Conservation (phyloP, 495 filamentous ascomycete genomes). For the Talaromyces adpressus region DNA sequence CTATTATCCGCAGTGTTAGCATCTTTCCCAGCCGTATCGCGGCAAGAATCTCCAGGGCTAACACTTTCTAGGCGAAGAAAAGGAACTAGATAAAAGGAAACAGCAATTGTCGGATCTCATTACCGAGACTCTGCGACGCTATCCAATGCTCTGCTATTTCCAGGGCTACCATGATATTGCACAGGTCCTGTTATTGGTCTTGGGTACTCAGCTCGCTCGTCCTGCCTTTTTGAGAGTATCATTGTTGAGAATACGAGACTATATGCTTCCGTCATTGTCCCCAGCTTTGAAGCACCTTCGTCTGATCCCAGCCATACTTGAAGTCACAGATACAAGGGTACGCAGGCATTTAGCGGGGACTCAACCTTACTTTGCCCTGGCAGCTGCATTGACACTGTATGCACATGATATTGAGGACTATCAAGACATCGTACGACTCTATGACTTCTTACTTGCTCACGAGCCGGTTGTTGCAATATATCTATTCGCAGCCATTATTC, state of each 20-base stretch:
- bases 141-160: conserved; percentile 91
- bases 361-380: conserved; percentile 85
- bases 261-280: conserved; percentile 88
- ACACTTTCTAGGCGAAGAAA: conserved; percentile 35
- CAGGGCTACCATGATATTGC: conserved; percentile 99
- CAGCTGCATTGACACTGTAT: conserved; percentile 88
- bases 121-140: conserved; percentile 61
- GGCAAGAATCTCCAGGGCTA: neutral
- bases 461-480: conserved; percentile 85
- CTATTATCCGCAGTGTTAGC: conserved; percentile 80
- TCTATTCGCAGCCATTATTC: conserved; percentile 81
- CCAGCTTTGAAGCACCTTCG: conserved; percentile 76
- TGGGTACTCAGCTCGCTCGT: conserved; percentile 50
- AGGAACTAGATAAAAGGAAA: conserved; percentile 59
- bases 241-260: conserved; percentile 85
- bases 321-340: conserved; percentile 58
- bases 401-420: conserved; percentile 92
- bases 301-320: conserved; percentile 75
- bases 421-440: conserved; percentile 76
- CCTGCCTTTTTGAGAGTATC: conserved; percentile 70
- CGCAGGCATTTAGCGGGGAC: conserved; percentile 65
- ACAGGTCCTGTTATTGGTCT: conserved; percentile 86
- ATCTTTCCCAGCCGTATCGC: neutral
- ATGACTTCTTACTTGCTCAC: conserved; percentile 80
- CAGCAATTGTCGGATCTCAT: conserved; percentile 69